These are phyloP conservation scores for Solanum pinnatisectum DNA, from an alignment of 257 asterid genomes.

Conservation along the genomic window DNA sequence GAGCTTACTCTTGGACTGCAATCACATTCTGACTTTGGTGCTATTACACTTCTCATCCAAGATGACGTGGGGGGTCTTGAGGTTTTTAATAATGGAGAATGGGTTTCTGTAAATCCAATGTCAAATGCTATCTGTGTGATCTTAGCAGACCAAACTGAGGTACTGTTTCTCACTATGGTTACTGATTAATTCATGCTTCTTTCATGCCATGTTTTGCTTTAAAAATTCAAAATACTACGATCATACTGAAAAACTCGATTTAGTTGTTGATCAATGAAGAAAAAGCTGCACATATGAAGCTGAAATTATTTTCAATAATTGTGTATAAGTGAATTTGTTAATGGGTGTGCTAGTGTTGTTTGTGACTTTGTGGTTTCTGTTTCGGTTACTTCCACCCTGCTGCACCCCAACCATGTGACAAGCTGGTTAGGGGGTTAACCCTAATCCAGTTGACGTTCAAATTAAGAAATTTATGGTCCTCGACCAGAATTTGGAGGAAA, in stretches of 20 bases:
- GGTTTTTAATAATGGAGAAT: conserved; percentile 70
- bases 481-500: neutral
- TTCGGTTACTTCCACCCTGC: neutral
- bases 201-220: neutral
- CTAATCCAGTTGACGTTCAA: neutral
- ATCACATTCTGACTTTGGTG: conserved; percentile 86
- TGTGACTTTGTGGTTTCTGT: neutral
- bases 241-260: neutral
- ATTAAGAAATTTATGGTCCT: neutral
- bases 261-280: neutral
- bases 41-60: conserved; percentile 76
- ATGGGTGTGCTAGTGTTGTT: neutral
- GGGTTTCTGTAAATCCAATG: conserved; percentile 55
- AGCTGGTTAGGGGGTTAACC: neutral
- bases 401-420: neutral
- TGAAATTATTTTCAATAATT: neutral
- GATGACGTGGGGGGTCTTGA: conserved; percentile 94
- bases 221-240: neutral
- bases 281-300: neutral
- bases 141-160: conserved; percentile 96
- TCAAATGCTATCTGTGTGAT: conserved; percentile 62
- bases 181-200: neutral
- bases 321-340: neutral
- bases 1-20: conserved; percentile 94
- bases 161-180: conserved; percentile 9